Base-by-base conservation (phyloP, 2,329 filamentous ascomycete genomes). In the Monosporascus sp. region DNA sequence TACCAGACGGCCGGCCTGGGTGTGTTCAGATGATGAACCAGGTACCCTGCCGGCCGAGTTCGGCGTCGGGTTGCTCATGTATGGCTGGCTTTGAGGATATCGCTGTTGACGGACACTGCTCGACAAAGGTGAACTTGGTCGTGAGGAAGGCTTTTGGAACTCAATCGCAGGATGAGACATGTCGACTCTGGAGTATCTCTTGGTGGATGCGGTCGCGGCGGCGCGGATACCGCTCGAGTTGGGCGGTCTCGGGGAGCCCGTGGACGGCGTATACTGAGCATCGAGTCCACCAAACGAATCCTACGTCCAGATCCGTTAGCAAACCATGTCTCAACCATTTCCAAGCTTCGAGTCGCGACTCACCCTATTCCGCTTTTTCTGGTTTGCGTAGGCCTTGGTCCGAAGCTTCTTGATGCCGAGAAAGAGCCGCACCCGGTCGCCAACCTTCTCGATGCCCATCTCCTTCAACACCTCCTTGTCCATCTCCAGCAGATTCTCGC, bases 401-500 rank as follows among this genome's bases (percentile, higher is more conserved):
- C 89, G 79, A 52, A 94, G 76, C 69, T 90, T 89, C 74, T 93
- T 93, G 67, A 93, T 91, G 60, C 86, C 86, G 57, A 92, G 80
- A 64, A 90, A 92, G 56, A 99, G 86, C 57, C 93, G 89, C 37
- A 99, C 93, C 51, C 94, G 86, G 70, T 99, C 94, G 58, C 94
- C 94, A 59, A 99, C 89, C 72, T 97, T 99, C 62, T 96, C 95
- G 62, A 99, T 93, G 44, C 94, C 94, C 84, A 99, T 96, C 70
- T 99, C 94, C 71, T 96, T 95, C 58, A 99, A 79, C 41, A 96
- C 90, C 52, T 91, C 87, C 76, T 96, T 95, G 72, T 99, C 94
- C 79, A 97, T 93, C 73, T 99, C 94, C 62, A 99, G 80, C 45
- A 99, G 78, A 67, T 96, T 97, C 74, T 97, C 91, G 64, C 94